Evolutionary conservation across 108 stramenopile genomes (phyloP), one percentile per base, ranked within the genome.

Genomic region (Cyclostephanos tholiformis): DNA sequence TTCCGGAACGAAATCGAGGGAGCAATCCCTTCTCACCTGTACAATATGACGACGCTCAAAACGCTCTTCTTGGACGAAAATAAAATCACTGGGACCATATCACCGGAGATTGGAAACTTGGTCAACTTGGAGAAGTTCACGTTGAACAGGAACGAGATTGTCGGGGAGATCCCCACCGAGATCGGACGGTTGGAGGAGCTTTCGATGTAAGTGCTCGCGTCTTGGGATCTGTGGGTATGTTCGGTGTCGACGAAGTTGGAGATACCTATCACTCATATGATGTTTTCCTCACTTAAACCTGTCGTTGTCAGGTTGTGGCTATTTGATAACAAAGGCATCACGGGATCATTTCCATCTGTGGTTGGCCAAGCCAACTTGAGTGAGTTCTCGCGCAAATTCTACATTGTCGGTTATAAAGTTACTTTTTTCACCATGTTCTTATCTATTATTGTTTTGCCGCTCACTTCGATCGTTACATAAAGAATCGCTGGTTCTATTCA

Each of bases 91-190:
- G 85, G 85, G 30, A 60, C 53, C 0, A 72, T 88, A 27, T 83
- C 87, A 0, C 67, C 48, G 6, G 69, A 77, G 14, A 49, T 91
- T 11, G 88, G 87, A 16, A 36, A 67, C 22, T 56, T 92, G 55
- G 76, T 78, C 20, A 86, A 79, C 30, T 52, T 94, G 53, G 77
- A 82, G n/a, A 67, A 75, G 19, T 71, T 87, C 22, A 59, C 77
- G 29, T 50, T 87, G 65, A 78, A 83, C 57, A 59, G 46, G 44
- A 90, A 90, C 51, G 26, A 60, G 0, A 83, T 90, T 17, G 49
- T 30, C 4, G 89, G 76, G 5, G 48, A 49, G 6, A 53, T 90
- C 16, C 85, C 87, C 7, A 68, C 39, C 2, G 79, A 70, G 70
- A 57, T 80, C 26, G 79, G 75, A 17, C 5, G 32, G 41, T 43